Evolutionary conservation across 768 basidiomycete genomes (phyloP).

Genomic region (Macrolepiota dolichaula): DNA sequence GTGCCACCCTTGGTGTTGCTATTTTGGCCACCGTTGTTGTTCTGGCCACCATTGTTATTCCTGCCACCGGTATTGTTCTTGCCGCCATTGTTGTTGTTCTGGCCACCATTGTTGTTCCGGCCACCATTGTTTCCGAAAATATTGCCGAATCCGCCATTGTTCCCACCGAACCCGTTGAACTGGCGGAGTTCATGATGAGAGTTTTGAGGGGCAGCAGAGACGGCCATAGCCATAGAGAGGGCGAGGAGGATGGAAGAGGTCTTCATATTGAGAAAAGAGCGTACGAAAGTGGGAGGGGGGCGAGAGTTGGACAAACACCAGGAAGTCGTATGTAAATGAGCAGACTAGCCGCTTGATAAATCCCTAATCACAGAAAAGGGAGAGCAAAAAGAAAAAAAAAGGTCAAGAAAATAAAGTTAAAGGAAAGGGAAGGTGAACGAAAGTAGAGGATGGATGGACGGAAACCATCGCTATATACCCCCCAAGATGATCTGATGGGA

Average conservation of each 20-base stretch:
- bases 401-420: constrained; percentile 8
- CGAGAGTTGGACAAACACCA: constrained; percentile 17
- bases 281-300: constrained; percentile 19
- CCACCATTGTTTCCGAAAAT: constrained; percentile 15
- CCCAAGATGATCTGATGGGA: constrained; percentile 6
- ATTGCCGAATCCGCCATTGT: not conserved
- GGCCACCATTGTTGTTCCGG: not conserved
- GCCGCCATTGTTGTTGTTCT: not conserved
- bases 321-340: constrained; percentile 11
- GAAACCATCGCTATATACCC: constrained; percentile 4
- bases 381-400: constrained; percentile 17
- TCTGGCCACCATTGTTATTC: constrained; percentile 11
- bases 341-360: constrained; percentile 28
- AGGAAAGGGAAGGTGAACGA: constrained; percentile 14
- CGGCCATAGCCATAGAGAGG: constrained; percentile 26
- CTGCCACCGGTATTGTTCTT: constrained; percentile 10
- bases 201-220: constrained; percentile 18
- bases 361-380: constrained; percentile 25
- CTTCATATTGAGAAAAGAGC: constrained; percentile 26
- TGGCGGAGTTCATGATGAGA: constrained; percentile 2
- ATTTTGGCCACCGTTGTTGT: constrained; percentile 13
- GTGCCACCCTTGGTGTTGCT: constrained; percentile 3
- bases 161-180: not conserved
- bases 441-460: constrained; percentile 17
- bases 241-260: constrained; percentile 23